phyloP scores from a whole-genome alignment of 1,284 basidiomycete species.

The Mycosarcoma maydis region DNA sequence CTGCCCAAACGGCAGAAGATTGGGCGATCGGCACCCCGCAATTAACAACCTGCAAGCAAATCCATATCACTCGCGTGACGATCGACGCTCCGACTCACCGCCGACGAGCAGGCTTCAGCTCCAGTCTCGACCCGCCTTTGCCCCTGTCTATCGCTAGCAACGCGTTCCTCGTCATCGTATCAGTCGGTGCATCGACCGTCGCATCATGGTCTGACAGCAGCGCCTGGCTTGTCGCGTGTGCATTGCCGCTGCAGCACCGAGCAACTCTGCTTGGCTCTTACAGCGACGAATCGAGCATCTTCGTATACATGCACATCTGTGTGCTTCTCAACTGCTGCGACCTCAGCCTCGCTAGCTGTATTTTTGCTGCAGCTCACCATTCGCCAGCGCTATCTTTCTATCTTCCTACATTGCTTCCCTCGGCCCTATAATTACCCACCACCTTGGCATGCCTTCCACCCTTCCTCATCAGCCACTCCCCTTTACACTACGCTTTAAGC shows the following conservation, averaged over 20 bases:
- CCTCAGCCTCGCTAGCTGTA: constrained; percentile 10
- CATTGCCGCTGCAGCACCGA: constrained; percentile 5
- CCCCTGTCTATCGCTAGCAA: background rate
- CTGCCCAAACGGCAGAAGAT: background rate
- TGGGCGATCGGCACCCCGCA: constrained; percentile 6
- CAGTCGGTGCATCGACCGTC: background rate
- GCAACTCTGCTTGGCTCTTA: background rate
- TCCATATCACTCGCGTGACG: constrained; percentile 1
- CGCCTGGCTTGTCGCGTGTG: no score
- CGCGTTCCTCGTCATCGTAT: background rate
- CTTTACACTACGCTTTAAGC: background rate
- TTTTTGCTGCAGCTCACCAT: background rate
- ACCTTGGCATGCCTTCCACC: background rate
- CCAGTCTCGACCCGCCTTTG: no score
- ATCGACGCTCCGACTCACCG: constrained; percentile 23
- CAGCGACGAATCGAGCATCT: no score
- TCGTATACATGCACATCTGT: no score
- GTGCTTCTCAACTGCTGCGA: background rate
- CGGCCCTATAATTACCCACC: constrained; percentile 16
- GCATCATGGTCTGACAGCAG: no score
- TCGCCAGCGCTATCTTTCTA: background rate
- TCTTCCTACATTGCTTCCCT: background rate
- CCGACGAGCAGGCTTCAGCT: constrained; percentile 9
- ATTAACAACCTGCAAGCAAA: background rate
- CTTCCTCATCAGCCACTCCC: background rate